These are phyloP conservation scores for Daldinia eschscholtzii DNA, from an alignment of 2,329 filamentous ascomycete species.

Conservation along the genomic window DNA sequence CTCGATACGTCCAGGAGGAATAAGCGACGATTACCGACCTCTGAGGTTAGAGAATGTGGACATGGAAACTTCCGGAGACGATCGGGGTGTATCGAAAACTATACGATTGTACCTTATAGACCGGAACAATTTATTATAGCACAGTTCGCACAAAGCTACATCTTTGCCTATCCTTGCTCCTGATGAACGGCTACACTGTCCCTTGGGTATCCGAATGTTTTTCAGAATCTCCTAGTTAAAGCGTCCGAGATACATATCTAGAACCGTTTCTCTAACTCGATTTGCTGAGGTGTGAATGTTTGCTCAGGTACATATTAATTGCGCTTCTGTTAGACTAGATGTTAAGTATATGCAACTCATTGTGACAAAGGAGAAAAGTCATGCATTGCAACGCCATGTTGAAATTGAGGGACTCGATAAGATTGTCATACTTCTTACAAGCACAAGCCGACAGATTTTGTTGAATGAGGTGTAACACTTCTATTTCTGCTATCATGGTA, in stretches of 20 bases:
- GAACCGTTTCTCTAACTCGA: not conserved
- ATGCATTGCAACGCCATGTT: not conserved
- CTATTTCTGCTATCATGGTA: not conserved
- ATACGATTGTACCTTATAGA: conserved; percentile 49
- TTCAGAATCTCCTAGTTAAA: not conserved
- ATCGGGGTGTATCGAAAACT: conserved; percentile 26
- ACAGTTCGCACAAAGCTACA: conserved; percentile 21
- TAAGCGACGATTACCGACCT: conserved; percentile 33
- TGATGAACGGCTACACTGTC: not conserved
- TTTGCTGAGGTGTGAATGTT: not conserved
- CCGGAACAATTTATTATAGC: conserved; percentile 30
- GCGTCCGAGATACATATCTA: not conserved
- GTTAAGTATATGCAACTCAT: not conserved
- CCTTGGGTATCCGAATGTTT: not conserved
- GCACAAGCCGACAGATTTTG: not conserved
- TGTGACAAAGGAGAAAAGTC: not conserved
- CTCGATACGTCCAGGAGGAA: conserved; percentile 80
- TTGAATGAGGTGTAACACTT: not conserved
- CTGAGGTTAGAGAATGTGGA: conserved; percentile 1
- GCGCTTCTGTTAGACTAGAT: not conserved
- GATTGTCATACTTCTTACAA: not conserved
- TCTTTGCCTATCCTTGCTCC: not conserved
- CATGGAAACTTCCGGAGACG: conserved; percentile 8
- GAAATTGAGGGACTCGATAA: not conserved
- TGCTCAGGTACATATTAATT: not conserved